These are phyloP conservation scores for Eucalyptus curtisii DNA, from an alignment of 345 rosid genomes.

Conservation along the genomic window DNA sequence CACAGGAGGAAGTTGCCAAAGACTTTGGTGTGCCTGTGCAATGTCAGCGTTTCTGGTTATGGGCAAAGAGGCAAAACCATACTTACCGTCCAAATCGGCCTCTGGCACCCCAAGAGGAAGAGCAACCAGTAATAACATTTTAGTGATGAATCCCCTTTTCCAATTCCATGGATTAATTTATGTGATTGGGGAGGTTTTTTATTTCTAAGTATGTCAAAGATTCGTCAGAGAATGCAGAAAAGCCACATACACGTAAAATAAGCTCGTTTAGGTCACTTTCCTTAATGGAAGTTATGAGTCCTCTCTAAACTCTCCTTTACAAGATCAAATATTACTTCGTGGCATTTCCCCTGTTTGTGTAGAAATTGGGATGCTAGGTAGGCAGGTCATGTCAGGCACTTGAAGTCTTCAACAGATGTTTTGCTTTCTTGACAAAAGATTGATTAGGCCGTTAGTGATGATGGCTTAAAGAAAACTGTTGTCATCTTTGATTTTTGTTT, in stretches of 20 bases:
- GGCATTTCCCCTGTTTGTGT: not conserved
- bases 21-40: slow-evolving; percentile 88
- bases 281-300: not conserved
- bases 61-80: slow-evolving; percentile 98
- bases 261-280: not conserved
- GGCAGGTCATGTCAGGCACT: not conserved
- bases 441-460: not conserved
- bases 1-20: slow-evolving; percentile 91
- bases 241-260: not conserved
- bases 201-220: not conserved
- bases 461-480: not conserved
- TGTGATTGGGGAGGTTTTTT: not conserved
- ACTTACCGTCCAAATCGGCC: slow-evolving; percentile 97
- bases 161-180: not conserved
- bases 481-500: not conserved
- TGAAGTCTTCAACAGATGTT: not conserved
- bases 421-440: not conserved
- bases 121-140: slow-evolving; percentile 45
- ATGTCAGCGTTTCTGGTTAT: slow-evolving; percentile 85
- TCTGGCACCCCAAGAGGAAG: slow-evolving; percentile 69
- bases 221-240: not conserved
- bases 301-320: not conserved
- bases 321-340: not conserved
- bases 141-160: not conserved
- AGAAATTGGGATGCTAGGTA: not conserved